Evolutionary conservation across 345 rosid species (phyloP), one percentile per base, ranked within the genome.

Genomic region (Fremontodendron californicum): DNA sequence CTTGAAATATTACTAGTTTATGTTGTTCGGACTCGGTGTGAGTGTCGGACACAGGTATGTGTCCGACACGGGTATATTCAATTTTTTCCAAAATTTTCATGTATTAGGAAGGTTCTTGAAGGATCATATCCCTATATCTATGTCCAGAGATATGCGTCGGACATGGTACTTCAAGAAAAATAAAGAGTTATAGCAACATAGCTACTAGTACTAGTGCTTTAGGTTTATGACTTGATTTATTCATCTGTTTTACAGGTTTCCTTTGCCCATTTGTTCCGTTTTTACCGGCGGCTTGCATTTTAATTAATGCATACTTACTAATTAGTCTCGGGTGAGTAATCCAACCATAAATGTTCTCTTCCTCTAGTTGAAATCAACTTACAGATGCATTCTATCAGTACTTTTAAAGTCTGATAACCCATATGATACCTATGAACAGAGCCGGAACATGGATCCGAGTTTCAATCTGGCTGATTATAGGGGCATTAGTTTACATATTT

Each of bases 401-500:
- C 1, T 33, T 62, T 5, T 25, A 21, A 43, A 9, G n/a, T 15
- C 27, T 52, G 52, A 76, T 78, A 74, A 23, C 31, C 35, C 45
- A 39, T 25, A 29, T n/a, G 79, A 67, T 68, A 3, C 82, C 46
- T 81, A 27, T 51, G 16, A 31, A 35, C 91, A 90, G 92, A 61
- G 87, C 76, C 63, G 89, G 83, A 49, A 87, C 94, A 19, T 90
- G 90, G 92, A 73, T 82, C 67, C 91, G 94, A 31, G 92, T 90
- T 68, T 87, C 90, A 45, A n/a, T 87, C 66, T 90, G 94, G 94
- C 81, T 90, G 64, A 39, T 85, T 21, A 48, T 90, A 18, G 94
- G 94, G 65, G 84, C 84, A 77, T 39, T 88, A 33, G 75, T 90
- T 21, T 90, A 90, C 35, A 39, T 81, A 23, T 85, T 81, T 76